Conservation (phyloP, 2,329 filamentous ascomycete genomes). For the Bipolaris bicolor region DNA sequence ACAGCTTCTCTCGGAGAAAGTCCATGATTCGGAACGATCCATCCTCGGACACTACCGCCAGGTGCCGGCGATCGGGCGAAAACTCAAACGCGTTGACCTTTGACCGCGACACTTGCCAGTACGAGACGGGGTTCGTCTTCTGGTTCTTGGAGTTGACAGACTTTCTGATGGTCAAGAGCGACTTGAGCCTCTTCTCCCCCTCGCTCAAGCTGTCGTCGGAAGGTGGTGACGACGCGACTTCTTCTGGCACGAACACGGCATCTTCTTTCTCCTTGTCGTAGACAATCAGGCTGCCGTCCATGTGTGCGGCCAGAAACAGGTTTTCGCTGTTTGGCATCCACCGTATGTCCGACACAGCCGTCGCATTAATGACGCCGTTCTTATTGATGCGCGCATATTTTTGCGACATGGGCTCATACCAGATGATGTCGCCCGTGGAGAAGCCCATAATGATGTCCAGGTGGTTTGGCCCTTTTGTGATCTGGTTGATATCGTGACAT, state of each 20-base stretch:
- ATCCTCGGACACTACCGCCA: slow-evolving; percentile 91
- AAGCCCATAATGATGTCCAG: slow-evolving; percentile 95
- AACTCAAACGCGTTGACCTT: slow-evolving; percentile 91
- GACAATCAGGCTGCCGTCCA: slow-evolving; percentile 87
- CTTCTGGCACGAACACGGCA: slow-evolving; percentile 75
- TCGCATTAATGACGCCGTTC: slow-evolving; percentile 88
- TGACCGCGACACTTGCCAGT: slow-evolving; percentile 91
- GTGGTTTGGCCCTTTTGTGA: slow-evolving; percentile 80
- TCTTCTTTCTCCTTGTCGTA: slow-evolving; percentile 99
- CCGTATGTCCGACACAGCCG: slow-evolving; percentile 82
- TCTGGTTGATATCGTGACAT: slow-evolving; percentile 87
- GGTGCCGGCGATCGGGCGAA: slow-evolving; percentile 83
- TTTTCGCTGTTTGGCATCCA: slow-evolving; percentile 97
- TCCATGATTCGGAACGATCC: slow-evolving; percentile 89
- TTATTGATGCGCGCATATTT: slow-evolving; percentile 97
- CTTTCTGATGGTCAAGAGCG: slow-evolving; percentile 75
- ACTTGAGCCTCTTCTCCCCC: slow-evolving; percentile 37
- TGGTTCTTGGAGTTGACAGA: slow-evolving; percentile 94
- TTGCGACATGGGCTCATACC: slow-evolving; percentile 97
- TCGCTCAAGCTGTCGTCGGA: slow-evolving; percentile 38
- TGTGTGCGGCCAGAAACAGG: slow-evolving; percentile 87
- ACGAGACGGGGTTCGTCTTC: slow-evolving; percentile 88
- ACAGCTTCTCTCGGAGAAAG: slow-evolving; percentile 88
- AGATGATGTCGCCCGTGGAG: slow-evolving; percentile 94
- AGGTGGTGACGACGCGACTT: slow-evolving; percentile 40